Percentiles rank a stretch among this genome's conserved stretches.
Conservation (phyloP, 441 rosid genomes). For the Metrosideros polymorpha region DNA sequence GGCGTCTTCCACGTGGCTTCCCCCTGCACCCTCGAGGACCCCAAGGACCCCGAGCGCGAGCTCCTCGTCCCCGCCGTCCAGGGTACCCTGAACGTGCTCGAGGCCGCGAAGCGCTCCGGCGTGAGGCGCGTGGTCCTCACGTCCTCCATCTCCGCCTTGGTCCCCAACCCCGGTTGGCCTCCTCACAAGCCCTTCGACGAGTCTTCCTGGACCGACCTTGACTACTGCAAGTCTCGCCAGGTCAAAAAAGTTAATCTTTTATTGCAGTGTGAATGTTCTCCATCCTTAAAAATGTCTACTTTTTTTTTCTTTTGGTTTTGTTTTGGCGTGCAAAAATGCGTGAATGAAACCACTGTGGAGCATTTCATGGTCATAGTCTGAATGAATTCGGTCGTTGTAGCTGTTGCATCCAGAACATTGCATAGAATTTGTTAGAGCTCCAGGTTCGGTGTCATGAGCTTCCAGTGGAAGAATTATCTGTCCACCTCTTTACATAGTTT, state of each 20-base stretch:
- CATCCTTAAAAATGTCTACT: background rate
- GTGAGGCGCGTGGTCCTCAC: constrained; percentile 78
- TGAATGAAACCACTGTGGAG: background rate
- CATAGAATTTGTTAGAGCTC: background rate
- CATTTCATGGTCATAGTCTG: background rate
- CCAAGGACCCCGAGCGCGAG: constrained; percentile 50
- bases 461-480: background rate
- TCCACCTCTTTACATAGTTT: background rate
- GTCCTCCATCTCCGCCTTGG: constrained; percentile 69
- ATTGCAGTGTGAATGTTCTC: background rate
- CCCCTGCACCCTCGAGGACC: constrained; percentile 63
- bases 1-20: constrained; percentile 95
- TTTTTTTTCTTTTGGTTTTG: background rate
- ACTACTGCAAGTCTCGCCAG: constrained; percentile 58
- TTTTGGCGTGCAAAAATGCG: background rate
- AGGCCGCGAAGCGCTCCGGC: constrained; percentile 42
- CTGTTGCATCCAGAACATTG: background rate
- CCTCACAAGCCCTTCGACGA: constrained; percentile 38
- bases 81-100: constrained; percentile 66
- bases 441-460: background rate
- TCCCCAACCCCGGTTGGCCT: constrained; percentile 73
- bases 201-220: constrained; percentile 76
- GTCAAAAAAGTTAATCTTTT: constrained; percentile 2
- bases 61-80: constrained; percentile 70
- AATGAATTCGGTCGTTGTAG: background rate